These are phyloP conservation scores for Fusarium sp. DNA, from an alignment of 2,329 filamentous ascomycete species.

Conservation along the genomic window DNA sequence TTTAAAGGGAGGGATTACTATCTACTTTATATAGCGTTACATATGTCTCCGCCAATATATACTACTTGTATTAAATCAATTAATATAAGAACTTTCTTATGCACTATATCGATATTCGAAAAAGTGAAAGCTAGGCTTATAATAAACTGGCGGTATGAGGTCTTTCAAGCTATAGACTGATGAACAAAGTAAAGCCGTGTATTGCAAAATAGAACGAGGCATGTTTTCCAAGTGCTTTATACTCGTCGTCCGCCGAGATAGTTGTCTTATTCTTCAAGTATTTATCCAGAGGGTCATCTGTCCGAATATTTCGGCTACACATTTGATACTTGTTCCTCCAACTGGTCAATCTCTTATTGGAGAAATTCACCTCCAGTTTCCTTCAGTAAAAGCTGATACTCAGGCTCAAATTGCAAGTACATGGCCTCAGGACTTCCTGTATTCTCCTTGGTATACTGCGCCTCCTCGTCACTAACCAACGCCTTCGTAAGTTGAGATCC, in stretches of 20 bases:
- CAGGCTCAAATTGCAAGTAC: slow-evolving; percentile 42
- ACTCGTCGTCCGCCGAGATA: too few relatives aligned
- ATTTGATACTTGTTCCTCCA: too few relatives aligned
- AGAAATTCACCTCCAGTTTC: slow-evolving; percentile 33
- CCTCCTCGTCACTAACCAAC: slow-evolving; percentile 54
- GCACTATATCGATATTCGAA: too few relatives aligned
- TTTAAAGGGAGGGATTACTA: too few relatives aligned
- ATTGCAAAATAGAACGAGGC: too few relatives aligned
- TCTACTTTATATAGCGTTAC: not conserved
- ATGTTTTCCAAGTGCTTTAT: too few relatives aligned
- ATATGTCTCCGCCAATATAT: not conserved
- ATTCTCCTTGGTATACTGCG: slow-evolving; percentile 46
- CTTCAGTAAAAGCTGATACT: slow-evolving; percentile 34
- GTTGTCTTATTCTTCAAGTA: not conserved
- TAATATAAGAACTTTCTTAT: not conserved
- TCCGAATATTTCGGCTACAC: too few relatives aligned
- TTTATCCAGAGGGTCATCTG: not conserved
- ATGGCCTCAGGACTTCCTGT: slow-evolving; percentile 39
- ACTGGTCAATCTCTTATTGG: not conserved
- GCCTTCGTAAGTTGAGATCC: slow-evolving; percentile 46
- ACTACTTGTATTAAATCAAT: not conserved
- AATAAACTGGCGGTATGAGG: too few relatives aligned
- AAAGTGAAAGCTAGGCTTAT: too few relatives aligned
- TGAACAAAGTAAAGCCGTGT: too few relatives aligned
- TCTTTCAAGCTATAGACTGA: too few relatives aligned